These are phyloP conservation scores for Prunus mume DNA, from an alignment of 306 rosid genomes.

Conservation along the genomic window DNA sequence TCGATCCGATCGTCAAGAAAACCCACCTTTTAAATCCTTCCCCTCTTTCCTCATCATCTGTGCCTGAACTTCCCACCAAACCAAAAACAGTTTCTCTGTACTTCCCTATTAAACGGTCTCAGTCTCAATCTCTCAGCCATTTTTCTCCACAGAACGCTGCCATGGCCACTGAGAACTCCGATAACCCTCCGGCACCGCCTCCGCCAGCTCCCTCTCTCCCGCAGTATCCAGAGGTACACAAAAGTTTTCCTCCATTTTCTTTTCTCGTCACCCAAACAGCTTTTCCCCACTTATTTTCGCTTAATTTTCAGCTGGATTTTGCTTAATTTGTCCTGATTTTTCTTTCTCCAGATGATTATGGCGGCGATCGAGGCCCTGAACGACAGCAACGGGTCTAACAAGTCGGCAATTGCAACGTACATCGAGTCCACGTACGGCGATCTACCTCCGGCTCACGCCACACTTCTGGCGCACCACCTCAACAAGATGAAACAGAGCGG, in stretches of 20 bases:
- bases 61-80: conserved; percentile 28
- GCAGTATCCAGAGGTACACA: conserved; percentile 42
- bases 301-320: neutral
- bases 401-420: conserved; percentile 40
- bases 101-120: neutral
- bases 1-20: conserved; percentile 28
- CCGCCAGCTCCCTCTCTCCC: conserved; percentile 25
- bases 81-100: neutral
- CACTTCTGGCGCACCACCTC: conserved; percentile 40
- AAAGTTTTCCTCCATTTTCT: conserved; percentile 4
- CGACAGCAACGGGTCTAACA: conserved; percentile 39
- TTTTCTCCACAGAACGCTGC: neutral
- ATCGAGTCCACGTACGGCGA: conserved; percentile 41
- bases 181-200: conserved; percentile 15
- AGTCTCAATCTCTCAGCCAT: neutral
- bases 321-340: neutral
- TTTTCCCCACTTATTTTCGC: neutral
- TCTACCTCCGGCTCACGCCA: conserved; percentile 36
- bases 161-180: conserved; percentile 38
- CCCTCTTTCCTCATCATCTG: conserved; percentile 9
- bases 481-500: conserved; percentile 41
- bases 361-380: conserved; percentile 43
- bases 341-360: conserved; percentile 38
- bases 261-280: neutral
- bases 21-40: conserved; percentile 35